Percentiles rank a stretch among this genome's conserved stretches.
These are phyloP conservation scores for Begonia fuchsioides DNA, from an alignment of 306 rosid species.

Conservation along the genomic window DNA sequence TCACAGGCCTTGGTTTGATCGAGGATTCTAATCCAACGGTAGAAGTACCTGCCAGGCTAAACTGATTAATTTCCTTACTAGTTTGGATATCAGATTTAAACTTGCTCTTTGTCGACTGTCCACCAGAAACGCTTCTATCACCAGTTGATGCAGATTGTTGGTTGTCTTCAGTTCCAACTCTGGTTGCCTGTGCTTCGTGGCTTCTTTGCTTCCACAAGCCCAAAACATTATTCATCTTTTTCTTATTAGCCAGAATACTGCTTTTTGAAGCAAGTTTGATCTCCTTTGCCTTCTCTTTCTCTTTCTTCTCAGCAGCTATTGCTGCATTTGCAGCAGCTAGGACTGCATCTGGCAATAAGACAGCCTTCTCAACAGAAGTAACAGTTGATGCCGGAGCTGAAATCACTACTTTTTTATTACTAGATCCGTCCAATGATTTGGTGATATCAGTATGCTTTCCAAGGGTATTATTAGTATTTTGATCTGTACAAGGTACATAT, in stretches of 20 bases:
- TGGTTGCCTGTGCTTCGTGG: slow-evolving; percentile 84
- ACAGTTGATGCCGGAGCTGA: slow-evolving; percentile 88
- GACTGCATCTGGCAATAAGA: slow-evolving; percentile 80
- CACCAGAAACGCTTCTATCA: slow-evolving; percentile 39
- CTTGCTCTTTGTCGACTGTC: slow-evolving; percentile 47
- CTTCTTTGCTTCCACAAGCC: slow-evolving; percentile 97
- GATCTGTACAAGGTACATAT: slow-evolving; percentile 76
- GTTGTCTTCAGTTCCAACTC: slow-evolving; percentile 67
- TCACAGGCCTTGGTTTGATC: slow-evolving; percentile 60
- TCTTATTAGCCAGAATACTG: slow-evolving; percentile 89
- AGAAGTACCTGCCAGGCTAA: slow-evolving; percentile 26
- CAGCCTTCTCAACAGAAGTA: slow-evolving; percentile 49
- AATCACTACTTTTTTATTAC: slow-evolving; percentile 58
- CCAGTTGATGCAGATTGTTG: slow-evolving; percentile 39
- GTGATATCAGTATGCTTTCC: slow-evolving; percentile 44
- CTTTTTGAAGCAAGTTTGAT: slow-evolving; percentile 89
- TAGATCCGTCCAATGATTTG: slow-evolving; percentile 49
- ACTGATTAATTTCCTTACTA: slow-evolving; percentile 32
- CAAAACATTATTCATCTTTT: slow-evolving; percentile 91
- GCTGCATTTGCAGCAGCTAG: slow-evolving; percentile 94
- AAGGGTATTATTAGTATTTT: slow-evolving; percentile 42
- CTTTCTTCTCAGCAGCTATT: slow-evolving; percentile 91
- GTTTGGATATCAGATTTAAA: slow-evolving; percentile 30
- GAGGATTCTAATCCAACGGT: slow-evolving; percentile 34
- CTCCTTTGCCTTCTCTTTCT: slow-evolving; percentile 78